phyloP scores from a whole-genome alignment of 495 filamentous ascomycete genomes.

The Penicillium mononematosum region DNA sequence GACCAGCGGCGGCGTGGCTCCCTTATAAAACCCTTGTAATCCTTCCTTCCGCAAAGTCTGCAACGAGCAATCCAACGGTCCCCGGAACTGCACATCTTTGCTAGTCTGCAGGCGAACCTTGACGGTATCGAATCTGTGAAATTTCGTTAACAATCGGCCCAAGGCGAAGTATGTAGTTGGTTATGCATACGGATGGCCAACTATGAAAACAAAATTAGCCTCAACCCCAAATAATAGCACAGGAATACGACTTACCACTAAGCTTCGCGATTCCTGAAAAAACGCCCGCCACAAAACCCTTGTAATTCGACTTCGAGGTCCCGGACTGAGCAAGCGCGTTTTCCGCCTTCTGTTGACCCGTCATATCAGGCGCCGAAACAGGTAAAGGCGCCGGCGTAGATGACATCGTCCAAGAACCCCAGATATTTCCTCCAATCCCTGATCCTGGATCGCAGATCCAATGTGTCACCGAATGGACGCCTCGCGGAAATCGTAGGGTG shows the following conservation, averaged over 20 bases:
- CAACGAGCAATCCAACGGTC: slow-evolving; percentile 81
- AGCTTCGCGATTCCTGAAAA: slow-evolving; percentile 93
- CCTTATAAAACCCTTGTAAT: slow-evolving; percentile 79
- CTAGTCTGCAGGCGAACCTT: slow-evolving; percentile 96
- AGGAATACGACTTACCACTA: slow-evolving; percentile 57
- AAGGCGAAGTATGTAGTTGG: not conserved
- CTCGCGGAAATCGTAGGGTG: not conserved
- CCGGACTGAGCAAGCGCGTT: slow-evolving; percentile 11
- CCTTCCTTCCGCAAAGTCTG: slow-evolving; percentile 82
- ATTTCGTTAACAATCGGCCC: slow-evolving; percentile 1
- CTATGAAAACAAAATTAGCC: slow-evolving; percentile 34
- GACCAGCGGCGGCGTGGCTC: slow-evolving; percentile 80
- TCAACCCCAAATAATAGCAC: not conserved
- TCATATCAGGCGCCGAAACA: slow-evolving; percentile 15
- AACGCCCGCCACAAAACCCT: slow-evolving; percentile 90
- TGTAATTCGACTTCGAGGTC: slow-evolving; percentile 58
- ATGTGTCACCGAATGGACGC: not conserved
- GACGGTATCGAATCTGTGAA: slow-evolving; percentile 78
- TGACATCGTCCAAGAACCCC: slow-evolving; percentile 22
- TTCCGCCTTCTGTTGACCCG: slow-evolving; percentile 14
- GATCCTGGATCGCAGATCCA: not conserved
- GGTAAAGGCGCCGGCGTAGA: slow-evolving; percentile 28
- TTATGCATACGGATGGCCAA: slow-evolving; percentile 63
- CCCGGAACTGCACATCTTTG: slow-evolving; percentile 68
- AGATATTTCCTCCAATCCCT: not conserved